Conservation (phyloP, 805 yeast genomes). For the Starmerella apis region DNA sequence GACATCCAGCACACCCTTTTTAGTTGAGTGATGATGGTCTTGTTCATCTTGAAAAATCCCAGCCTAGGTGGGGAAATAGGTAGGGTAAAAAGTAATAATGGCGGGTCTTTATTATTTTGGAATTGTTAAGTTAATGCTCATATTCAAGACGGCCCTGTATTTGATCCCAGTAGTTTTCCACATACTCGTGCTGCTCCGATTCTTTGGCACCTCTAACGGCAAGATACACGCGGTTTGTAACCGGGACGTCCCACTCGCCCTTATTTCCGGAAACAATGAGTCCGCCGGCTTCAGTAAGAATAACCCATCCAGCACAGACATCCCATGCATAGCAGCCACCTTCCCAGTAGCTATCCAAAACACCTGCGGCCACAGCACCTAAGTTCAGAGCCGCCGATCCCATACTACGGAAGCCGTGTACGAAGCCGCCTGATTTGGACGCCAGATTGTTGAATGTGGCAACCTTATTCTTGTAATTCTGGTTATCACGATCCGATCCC, state of each 20-base stretch:
- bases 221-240: constrained; percentile 45
- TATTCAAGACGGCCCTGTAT: constrained; percentile 40
- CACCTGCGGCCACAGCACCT: constrained; percentile 49
- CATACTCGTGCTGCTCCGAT: constrained; percentile 38
- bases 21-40: too few species aligned
- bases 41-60: too few species aligned
- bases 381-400: constrained; percentile 60
- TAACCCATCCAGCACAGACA: constrained; percentile 59
- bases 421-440: constrained; percentile 45
- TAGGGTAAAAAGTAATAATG: too few species aligned
- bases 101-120: too few species aligned
- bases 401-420: constrained; percentile 51
- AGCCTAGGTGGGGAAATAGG: too few species aligned
- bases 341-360: constrained; percentile 55
- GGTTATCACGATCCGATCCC: constrained; percentile 49
- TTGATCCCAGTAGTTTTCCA: constrained; percentile 43
- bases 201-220: constrained; percentile 47
- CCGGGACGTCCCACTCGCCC: constrained; percentile 40
- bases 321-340: constrained; percentile 66
- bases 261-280: constrained; percentile 45
- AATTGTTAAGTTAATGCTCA: constrained; percentile 21
- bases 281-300: constrained; percentile 52
- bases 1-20: too few species aligned
- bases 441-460: constrained; percentile 40
- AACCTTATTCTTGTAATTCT: constrained; percentile 42